Conservation (phyloP, 2,329 filamentous ascomycete species). For the Trematosphaeria pertusa region DNA sequence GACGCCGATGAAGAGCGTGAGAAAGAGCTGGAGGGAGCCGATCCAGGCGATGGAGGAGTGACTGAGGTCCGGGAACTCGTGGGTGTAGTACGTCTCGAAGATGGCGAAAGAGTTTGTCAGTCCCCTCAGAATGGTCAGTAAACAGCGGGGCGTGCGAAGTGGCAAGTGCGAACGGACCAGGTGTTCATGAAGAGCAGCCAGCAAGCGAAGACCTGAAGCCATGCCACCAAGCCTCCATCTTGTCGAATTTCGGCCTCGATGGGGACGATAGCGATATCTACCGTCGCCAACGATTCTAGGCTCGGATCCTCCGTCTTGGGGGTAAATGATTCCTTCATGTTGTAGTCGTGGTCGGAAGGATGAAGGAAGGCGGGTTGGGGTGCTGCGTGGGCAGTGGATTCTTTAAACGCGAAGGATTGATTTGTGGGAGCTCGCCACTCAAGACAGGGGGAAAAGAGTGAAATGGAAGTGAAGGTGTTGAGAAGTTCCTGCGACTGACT, state of each 20-base stretch:
- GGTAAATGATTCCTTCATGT: background rate
- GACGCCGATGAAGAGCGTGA: slow-evolving; percentile 57
- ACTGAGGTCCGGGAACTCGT: slow-evolving; percentile 10
- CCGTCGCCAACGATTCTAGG: background rate
- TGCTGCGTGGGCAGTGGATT: too few species aligned
- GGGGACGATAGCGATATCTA: background rate
- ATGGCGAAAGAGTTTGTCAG: slow-evolving; percentile 26
- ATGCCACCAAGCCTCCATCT: slow-evolving; percentile 15
- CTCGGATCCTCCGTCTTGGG: background rate
- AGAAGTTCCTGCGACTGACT: too few species aligned
- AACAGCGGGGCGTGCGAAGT: too few species aligned
- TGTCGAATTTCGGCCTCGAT: slow-evolving; percentile 4
- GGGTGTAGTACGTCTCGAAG: slow-evolving; percentile 30
- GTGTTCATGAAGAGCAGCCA: slow-evolving; percentile 19
- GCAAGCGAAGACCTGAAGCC: slow-evolving; percentile 16
- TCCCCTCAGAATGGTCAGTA: slow-evolving; percentile 5
- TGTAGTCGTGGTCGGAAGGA: too few species aligned
- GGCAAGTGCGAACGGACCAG: slow-evolving; percentile 4
- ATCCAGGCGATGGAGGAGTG: slow-evolving; percentile 56
- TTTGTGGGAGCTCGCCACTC: too few species aligned
- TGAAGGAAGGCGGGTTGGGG: too few species aligned
- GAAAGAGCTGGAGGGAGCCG: slow-evolving; percentile 55
- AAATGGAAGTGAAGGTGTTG: too few species aligned
- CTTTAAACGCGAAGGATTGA: too few species aligned
- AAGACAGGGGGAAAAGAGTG: too few species aligned